Percentiles rank a stretch among this genome's conserved stretches.
These are phyloP conservation scores for Rosa hybrid DNA, from an alignment of 331 rosid species.

Conservation along the genomic window DNA sequence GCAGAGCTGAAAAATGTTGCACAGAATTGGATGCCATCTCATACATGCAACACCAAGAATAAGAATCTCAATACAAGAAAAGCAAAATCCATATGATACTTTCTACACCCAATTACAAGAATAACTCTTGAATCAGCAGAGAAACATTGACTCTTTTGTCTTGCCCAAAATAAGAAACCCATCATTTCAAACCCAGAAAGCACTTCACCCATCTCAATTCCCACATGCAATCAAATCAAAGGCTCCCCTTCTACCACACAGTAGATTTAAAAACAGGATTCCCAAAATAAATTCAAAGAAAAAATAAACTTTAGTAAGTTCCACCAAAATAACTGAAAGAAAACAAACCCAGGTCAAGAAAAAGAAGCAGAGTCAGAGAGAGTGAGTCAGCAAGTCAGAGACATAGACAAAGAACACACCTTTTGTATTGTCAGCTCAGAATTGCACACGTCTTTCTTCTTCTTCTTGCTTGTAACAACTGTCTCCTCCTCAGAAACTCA, in stretches of 20 bases:
- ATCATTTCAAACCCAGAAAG: conserved; percentile 10
- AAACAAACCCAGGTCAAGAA: conserved; percentile 11
- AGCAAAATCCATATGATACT: conserved; percentile 3
- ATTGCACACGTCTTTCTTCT: conserved; percentile 38
- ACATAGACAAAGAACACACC: conserved; percentile 23
- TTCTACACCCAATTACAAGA: conserved; percentile 16
- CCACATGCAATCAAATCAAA: conserved; percentile 33
- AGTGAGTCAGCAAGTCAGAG: neutral
- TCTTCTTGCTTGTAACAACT: conserved; percentile 23
- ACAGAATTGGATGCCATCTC: conserved; percentile 14
- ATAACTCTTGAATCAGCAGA: conserved; percentile 15
- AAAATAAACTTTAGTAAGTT: neutral
- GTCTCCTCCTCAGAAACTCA: neutral
- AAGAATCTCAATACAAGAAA: conserved; percentile 9
- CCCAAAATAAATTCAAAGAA: neutral
- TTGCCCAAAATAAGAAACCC: conserved; percentile 29
- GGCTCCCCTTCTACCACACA: conserved; percentile 16
- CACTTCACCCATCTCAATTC: conserved; percentile 25
- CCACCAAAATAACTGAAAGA: neutral
- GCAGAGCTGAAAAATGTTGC: neutral
- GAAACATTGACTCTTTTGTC: conserved; percentile 2
- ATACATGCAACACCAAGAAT: conserved; percentile 25
- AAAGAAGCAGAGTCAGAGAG: neutral
- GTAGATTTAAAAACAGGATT: neutral
- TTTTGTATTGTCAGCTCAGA: conserved; percentile 32